phyloP scores from a whole-genome alignment of 495 filamentous ascomycete species.

The Physcia stellaris region DNA sequence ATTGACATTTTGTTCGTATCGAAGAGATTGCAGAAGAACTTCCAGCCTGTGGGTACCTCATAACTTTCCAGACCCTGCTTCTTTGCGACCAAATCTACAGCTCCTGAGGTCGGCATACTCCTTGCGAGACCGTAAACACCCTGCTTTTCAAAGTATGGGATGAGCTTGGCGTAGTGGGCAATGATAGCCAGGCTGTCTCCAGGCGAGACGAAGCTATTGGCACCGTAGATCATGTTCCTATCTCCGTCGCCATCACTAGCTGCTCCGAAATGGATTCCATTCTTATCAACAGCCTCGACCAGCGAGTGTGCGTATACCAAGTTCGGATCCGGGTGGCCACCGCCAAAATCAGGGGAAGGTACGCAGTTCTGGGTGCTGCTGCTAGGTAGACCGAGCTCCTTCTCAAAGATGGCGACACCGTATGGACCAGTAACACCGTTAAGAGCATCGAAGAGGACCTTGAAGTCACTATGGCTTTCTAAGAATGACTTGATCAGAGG shows the following conservation, averaged over 20 bases:
- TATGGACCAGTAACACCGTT: conserved; percentile 93
- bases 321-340: conserved; percentile 95
- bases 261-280: conserved; percentile 86
- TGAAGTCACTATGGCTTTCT: conserved; percentile 72
- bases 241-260: conserved; percentile 95
- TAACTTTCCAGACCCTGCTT: conserved; percentile 85
- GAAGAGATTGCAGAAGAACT: conserved; percentile 98
- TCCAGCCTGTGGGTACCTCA: conserved; percentile 98
- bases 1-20: conserved; percentile 97
- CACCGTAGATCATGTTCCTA: conserved; percentile 99
- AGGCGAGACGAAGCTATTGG: conserved; percentile 89
- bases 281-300: conserved; percentile 84
- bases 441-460: conserved; percentile 89
- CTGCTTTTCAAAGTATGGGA: conserved; percentile 95
- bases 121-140: conserved; percentile 90
- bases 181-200: conserved; percentile 97
- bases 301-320: conserved; percentile 95
- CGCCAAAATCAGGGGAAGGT: conserved; percentile 86
- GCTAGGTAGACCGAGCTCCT: conserved; percentile 67
- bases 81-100: conserved; percentile 88
- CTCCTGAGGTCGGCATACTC: conserved; percentile 92
- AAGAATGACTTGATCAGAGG: conserved; percentile 88
- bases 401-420: conserved; percentile 84
- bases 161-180: conserved; percentile 84
- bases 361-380: conserved; percentile 86